phyloP scores from a whole-genome alignment of 129 eudicot species.

The Centrapalus pauciflorus region DNA sequence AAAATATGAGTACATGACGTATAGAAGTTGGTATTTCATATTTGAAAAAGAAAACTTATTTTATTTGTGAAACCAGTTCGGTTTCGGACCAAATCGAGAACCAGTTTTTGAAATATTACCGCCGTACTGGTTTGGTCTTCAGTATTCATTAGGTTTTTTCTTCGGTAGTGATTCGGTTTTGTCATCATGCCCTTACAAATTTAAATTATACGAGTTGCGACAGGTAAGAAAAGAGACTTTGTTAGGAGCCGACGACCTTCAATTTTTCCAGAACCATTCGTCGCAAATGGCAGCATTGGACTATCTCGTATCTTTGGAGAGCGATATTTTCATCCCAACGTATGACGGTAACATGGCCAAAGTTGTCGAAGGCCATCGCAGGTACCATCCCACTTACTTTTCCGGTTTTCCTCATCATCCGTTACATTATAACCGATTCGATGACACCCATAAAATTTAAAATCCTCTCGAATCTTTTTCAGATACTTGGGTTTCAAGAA shows the following conservation, averaged over 20 bases:
- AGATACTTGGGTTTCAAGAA: slow-evolving; percentile 85
- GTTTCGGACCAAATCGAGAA: too few species aligned
- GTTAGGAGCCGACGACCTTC: slow-evolving; percentile 63
- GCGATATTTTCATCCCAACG: slow-evolving; percentile 88
- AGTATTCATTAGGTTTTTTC: too few species aligned
- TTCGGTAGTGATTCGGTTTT: too few species aligned
- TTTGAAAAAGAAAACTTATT: too few species aligned
- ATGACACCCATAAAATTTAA: not conserved
- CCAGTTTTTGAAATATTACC: too few species aligned
- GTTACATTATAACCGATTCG: not conserved
- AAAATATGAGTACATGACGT: too few species aligned
- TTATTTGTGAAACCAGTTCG: too few species aligned
- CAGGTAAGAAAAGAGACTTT: slow-evolving; percentile 95
- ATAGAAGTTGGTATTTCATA: too few species aligned
- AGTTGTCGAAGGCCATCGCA: slow-evolving; percentile 96
- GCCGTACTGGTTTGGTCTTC: too few species aligned
- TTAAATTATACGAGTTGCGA: not conserved
- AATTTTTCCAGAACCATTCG: slow-evolving; percentile 77
- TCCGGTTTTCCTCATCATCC: not conserved
- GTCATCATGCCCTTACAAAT: too few species aligned
- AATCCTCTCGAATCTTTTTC: slow-evolving; percentile 1
- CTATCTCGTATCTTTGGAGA: slow-evolving; percentile 88
- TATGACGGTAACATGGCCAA: slow-evolving; percentile 98
- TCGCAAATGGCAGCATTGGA: slow-evolving; percentile 98
- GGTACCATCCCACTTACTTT: slow-evolving; percentile 43